Evolutionary conservation across 2,329 filamentous ascomycete species (phyloP).

Genomic region (Thielaviopsis musarum): DNA sequence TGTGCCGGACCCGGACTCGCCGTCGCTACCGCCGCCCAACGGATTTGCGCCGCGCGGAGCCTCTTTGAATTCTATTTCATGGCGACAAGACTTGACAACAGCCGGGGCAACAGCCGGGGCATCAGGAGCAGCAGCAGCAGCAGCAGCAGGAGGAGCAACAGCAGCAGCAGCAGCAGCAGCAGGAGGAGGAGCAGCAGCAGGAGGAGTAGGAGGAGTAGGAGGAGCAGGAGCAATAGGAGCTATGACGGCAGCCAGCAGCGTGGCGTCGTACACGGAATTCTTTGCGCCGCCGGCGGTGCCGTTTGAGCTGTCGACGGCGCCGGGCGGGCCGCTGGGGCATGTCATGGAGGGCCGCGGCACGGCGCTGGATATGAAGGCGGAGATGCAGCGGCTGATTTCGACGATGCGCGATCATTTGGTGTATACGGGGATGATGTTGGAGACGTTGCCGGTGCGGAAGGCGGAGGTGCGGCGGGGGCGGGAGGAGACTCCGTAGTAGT

Average conservation of each 20-base stretch:
- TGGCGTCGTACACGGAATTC: constrained; percentile 3
- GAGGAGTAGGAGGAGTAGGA: too few relatives aligned
- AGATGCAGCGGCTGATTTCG: constrained; percentile 10
- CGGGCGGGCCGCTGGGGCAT: neutral
- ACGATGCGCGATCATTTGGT: constrained; percentile 10
- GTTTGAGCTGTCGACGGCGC: constrained; percentile 8
- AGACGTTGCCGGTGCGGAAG: constrained; percentile 9
- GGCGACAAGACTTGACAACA: neutral
- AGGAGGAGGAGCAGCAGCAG: too few relatives aligned
- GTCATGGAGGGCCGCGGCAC: constrained; percentile 11
- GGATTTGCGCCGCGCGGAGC: constrained; percentile 5
- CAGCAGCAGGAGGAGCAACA: too few relatives aligned
- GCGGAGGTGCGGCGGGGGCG: constrained; percentile 8
- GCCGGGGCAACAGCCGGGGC: neutral
- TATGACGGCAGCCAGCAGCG: neutral
- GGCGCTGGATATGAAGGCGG: constrained; percentile 9
- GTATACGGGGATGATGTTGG: constrained; percentile 10
- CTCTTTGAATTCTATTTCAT: constrained; percentile 1
- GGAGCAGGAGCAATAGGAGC: too few relatives aligned
- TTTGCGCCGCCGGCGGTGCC: constrained; percentile 6
- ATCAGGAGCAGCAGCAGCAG: too few relatives aligned
- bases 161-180: too few relatives aligned
- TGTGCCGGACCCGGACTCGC: constrained; percentile 1
- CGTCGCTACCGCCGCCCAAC: constrained; percentile 1
- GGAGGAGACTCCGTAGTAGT: constrained; percentile 2